Conservation (phyloP, 345 rosid species). For the Populus nigra region DNA sequence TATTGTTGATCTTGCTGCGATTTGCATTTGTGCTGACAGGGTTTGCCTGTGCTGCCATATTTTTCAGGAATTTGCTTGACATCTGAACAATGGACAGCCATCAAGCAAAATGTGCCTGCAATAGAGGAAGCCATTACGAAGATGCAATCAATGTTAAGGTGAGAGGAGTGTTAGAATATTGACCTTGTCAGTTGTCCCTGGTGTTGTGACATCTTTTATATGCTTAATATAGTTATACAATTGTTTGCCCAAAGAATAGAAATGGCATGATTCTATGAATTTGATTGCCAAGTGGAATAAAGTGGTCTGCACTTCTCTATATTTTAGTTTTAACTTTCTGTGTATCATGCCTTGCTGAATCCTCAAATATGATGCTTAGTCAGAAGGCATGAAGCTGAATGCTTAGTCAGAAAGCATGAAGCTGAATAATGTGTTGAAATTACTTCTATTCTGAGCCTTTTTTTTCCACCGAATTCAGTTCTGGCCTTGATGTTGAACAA, state of each 20-base stretch:
- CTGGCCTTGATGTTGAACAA: conserved; percentile 2
- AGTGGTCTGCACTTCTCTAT: background rate
- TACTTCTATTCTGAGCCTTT: no score
- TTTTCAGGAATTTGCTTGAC: conserved; percentile 55
- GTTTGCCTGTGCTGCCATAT: conserved; percentile 15
- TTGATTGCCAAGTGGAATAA: background rate
- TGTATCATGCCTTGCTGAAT: background rate
- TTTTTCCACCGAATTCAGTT: conserved; percentile 18
- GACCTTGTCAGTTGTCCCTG: background rate
- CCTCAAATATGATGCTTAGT: background rate
- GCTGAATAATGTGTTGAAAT: background rate
- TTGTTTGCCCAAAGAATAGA: background rate
- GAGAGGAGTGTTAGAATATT: conserved; percentile 18
- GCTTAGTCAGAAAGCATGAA: conserved; percentile 2
- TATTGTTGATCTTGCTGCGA: background rate
- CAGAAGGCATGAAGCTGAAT: background rate
- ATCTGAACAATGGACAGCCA: conserved; percentile 51
- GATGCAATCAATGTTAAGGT: conserved; percentile 56
- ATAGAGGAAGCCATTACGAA: conserved; percentile 55
- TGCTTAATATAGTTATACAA: background rate
- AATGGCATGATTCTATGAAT: background rate
- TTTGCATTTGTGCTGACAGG: conserved; percentile 4
- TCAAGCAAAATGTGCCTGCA: conserved; percentile 49
- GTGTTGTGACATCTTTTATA: conserved; percentile 2
- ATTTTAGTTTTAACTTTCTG: background rate